phyloP scores from a whole-genome alignment of 2,329 filamentous ascomycete genomes.

The Basipetospora chlamydospora region DNA sequence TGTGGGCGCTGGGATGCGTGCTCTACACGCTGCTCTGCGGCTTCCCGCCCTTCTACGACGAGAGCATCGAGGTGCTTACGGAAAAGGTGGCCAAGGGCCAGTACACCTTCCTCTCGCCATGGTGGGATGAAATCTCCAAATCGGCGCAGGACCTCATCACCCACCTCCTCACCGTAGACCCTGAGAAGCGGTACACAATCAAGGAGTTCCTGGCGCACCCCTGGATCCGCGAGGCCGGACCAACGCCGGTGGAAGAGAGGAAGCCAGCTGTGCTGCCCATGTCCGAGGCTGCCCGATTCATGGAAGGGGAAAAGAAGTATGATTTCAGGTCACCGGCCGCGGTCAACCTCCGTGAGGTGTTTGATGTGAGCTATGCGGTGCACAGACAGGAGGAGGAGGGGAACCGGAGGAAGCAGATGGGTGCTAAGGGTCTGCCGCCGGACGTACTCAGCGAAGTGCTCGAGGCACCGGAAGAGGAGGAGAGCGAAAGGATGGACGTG shows the following conservation, averaged over 20 bases:
- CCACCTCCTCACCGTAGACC: conserved; percentile 86
- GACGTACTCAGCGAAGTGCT: conserved; percentile 48
- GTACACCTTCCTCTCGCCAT: conserved; percentile 94
- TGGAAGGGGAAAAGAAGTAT: conserved; percentile 51
- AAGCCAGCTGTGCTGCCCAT: conserved; percentile 26
- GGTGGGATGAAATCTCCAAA: conserved; percentile 98
- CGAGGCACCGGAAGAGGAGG: conserved; percentile 51
- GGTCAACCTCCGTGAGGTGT: conserved; percentile 90
- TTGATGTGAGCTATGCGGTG: conserved; percentile 96
- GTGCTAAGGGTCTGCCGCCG: conserved; percentile 51
- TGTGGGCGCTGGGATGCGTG: conserved; percentile 97
- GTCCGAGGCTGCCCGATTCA: conserved; percentile 34
- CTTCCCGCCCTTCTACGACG: conserved; percentile 96
- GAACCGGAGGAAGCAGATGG: conserved; percentile 76
- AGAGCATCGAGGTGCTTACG: conserved; percentile 90
- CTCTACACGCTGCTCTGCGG: conserved; percentile 93
- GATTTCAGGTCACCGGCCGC: conserved; percentile 94
- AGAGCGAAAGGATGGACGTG: conserved; percentile 33
- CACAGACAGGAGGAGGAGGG: conserved; percentile 92
- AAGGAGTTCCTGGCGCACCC: conserved; percentile 86
- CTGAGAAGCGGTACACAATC: conserved; percentile 89
- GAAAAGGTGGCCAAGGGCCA: conserved; percentile 95
- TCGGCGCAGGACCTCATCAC: conserved; percentile 87
- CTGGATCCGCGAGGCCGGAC: conserved; percentile 63
- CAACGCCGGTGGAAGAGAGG: conserved; percentile 44